Evolutionary conservation across 345 rosid species (phyloP).

Genomic region (Erysimum cheiranthoides): DNA sequence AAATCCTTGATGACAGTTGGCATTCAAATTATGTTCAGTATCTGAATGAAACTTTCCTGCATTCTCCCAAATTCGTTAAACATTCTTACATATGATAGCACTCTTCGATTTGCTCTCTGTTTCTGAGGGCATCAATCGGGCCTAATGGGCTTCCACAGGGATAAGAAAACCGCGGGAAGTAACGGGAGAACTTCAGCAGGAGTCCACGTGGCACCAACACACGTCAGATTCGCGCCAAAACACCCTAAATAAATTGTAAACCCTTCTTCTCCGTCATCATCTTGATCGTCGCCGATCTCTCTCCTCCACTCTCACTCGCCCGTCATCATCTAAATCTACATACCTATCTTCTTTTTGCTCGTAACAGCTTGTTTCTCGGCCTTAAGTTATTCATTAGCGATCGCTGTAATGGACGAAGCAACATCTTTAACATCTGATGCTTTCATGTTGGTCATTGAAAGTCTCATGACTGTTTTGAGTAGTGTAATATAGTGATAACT

Average conservation of each 20-base stretch:
- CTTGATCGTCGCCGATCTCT: background rate
- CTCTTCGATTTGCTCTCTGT: no score
- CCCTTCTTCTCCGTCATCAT: background rate
- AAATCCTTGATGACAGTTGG: background rate
- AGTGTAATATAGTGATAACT: constrained; percentile 77
- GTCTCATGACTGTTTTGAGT: constrained; percentile 89
- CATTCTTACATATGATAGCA: background rate
- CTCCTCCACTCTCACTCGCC: background rate
- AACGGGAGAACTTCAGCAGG: background rate
- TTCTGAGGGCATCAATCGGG: background rate
- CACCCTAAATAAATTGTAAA: background rate
- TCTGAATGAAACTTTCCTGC: background rate
- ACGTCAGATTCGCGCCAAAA: background rate
- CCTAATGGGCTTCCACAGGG: background rate
- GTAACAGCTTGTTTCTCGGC: constrained; percentile 88
- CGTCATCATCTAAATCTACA: no score
- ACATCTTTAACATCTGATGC: constrained; percentile 96
- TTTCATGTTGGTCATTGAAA: constrained; percentile 70
- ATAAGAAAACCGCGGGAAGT: background rate
- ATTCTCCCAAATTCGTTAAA: background rate
- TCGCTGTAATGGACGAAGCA: constrained; percentile 83
- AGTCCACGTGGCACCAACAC: background rate
- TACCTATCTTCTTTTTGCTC: constrained; percentile 89
- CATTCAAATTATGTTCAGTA: background rate
- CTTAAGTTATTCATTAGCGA: constrained; percentile 92